phyloP scores from a whole-genome alignment of 768 basidiomycete genomes.

The Russula virescens region DNA sequence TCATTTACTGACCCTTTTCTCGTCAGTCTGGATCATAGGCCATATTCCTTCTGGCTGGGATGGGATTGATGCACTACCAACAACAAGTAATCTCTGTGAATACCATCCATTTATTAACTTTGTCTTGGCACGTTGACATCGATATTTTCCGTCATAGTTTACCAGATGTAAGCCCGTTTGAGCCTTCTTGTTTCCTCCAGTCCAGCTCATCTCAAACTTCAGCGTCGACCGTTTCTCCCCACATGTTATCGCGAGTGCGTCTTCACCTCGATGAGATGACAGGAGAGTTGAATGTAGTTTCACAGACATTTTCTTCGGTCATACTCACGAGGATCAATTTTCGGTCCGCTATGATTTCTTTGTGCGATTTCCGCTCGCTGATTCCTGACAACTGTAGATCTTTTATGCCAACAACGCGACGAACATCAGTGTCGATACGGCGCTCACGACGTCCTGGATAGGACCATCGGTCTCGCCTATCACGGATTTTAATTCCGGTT shows the following conservation, averaged over 20 bases:
- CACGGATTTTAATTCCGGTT: slow-evolving; percentile 70
- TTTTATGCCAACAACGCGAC: slow-evolving; percentile 72
- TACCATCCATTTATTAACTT: slow-evolving; percentile 7
- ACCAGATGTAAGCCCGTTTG: slow-evolving; percentile 40
- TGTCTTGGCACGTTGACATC: background rate
- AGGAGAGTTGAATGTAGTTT: background rate
- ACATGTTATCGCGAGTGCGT: slow-evolving; percentile 69
- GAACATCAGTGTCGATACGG: slow-evolving; percentile 47
- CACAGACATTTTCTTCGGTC: slow-evolving; percentile 70
- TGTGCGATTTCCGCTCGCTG: background rate
- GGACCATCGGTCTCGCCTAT: slow-evolving; percentile 66
- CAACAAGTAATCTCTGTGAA: slow-evolving; percentile 68
- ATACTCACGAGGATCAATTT: slow-evolving; percentile 69
- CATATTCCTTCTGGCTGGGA: slow-evolving; percentile 66
- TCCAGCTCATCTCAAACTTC: slow-evolving; percentile 3
- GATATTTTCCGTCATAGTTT: slow-evolving; percentile 31
- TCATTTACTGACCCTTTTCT: slow-evolving; percentile 1
- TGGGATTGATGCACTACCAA: slow-evolving; percentile 54
- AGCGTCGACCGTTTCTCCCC: slow-evolving; percentile 73
- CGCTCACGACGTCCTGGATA: slow-evolving; percentile 52
- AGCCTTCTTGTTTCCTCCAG: background rate
- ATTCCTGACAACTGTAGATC: slow-evolving; percentile 37
- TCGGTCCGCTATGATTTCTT: slow-evolving; percentile 36
- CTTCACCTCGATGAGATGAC: slow-evolving; percentile 12
- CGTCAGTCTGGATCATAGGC: slow-evolving; percentile 47